Percentiles rank a stretch among this genome's conserved stretches.
phyloP scores from a whole-genome alignment of 495 filamentous ascomycete genomes.

The Diplogelasinospora grovesii region DNA sequence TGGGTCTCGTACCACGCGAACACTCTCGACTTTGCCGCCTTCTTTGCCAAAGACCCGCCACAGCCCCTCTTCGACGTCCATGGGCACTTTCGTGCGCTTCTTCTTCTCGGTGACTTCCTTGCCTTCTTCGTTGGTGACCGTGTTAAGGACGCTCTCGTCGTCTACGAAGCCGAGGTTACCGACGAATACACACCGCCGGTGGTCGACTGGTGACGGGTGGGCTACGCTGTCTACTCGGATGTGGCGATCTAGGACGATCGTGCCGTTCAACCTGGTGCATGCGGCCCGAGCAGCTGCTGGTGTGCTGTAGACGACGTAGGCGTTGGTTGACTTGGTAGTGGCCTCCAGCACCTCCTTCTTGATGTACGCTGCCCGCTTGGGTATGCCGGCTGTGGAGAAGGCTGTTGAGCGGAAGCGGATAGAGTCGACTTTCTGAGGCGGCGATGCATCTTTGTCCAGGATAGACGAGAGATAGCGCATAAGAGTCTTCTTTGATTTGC shows the following conservation, averaged over 20 bases:
- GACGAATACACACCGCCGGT: slow-evolving; percentile 89
- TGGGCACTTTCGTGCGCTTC: slow-evolving; percentile 59
- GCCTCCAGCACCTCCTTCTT: slow-evolving; percentile 73
- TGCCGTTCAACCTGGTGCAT: slow-evolving; percentile 71
- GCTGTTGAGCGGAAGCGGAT: slow-evolving; percentile 91
- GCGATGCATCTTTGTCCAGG: slow-evolving; percentile 36
- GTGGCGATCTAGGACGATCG: slow-evolving; percentile 77
- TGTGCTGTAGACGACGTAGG: slow-evolving; percentile 83
- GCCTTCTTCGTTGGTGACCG: slow-evolving; percentile 49
- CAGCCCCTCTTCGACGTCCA: slow-evolving; percentile 90
- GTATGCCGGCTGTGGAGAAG: slow-evolving; percentile 65
- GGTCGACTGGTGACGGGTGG: slow-evolving; percentile 74
- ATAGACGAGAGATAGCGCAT: slow-evolving; percentile 55
- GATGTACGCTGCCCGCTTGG: slow-evolving; percentile 85
- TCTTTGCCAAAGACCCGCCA: slow-evolving; percentile 76
- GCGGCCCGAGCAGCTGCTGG: slow-evolving; percentile 67
- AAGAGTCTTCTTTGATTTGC: slow-evolving; percentile 68
- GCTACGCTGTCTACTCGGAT: slow-evolving; percentile 84
- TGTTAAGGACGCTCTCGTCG: slow-evolving; percentile 59
- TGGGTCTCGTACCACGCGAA: slow-evolving; percentile 84
- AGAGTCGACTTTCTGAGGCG: slow-evolving; percentile 69
- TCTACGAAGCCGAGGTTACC: slow-evolving; percentile 95
- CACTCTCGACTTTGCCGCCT: slow-evolving; percentile 81
- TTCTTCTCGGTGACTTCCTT: slow-evolving; percentile 48
- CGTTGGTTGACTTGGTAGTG: slow-evolving; percentile 89